Base-by-base conservation (phyloP, 2,329 filamentous ascomycete species). In the Rutstroemia sp. region DNA sequence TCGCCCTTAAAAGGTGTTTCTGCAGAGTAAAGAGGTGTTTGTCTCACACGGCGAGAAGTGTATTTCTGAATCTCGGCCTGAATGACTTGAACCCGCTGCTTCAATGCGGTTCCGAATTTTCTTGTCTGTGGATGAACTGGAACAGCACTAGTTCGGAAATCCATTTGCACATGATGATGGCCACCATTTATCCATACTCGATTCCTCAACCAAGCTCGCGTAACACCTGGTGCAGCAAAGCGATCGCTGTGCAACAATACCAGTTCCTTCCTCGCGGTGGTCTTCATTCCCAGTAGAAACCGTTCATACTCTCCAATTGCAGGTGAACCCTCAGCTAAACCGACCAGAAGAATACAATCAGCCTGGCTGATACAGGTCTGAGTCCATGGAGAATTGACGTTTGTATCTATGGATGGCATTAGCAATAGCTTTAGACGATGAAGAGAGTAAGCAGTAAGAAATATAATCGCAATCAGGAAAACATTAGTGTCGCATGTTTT, bases 61-160 rank as follows among this genome's bases (percentile, higher is more conserved):
- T 96, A 99, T 70, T 96, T 97, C 68, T 97, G 92, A 19, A 99
- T 96, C 69, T 97, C 94, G 0, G 94, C 94, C 69, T 97, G 94
- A 4, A 99, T 72, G 5, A 94, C 91, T 70, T 99, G 92, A 5
- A 99, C 94, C 38, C 92, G 79, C 67, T 96, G 88, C 70, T 96
- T 97, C 59, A 99, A 75, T 0, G 87, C 90, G 4, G 87, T 88
- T 0, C 92, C 91, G 16, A 95, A 86, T 52, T 87, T 86, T 64
- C 90, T 90, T 1, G 83, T 80, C 14, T 85, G 85, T 19, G 86
- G 81, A 65, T 91, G 86, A 0, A 88, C 82, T 2, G 91, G 88
- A 62, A 95, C 86, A 1, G 86, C 76, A 47, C 88, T 86, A 3
- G 86, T 79, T 41, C 87, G 83, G 70, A 94, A 92, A 0, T 88